These are phyloP conservation scores for Postia placenta DNA, from an alignment of 768 basidiomycete species.

Conservation along the genomic window DNA sequence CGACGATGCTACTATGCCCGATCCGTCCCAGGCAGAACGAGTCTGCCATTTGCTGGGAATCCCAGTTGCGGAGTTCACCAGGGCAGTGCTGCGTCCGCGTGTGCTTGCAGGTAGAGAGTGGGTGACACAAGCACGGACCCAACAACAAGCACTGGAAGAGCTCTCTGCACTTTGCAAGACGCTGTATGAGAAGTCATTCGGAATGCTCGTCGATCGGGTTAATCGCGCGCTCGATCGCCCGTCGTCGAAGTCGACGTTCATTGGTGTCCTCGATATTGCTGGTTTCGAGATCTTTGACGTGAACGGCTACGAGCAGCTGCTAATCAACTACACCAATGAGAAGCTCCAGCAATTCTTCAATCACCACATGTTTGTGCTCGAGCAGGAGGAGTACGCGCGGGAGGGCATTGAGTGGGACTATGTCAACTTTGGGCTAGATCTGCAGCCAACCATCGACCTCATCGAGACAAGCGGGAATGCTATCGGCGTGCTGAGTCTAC, in stretches of 20 bases:
- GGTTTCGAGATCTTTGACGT: constrained; percentile 96
- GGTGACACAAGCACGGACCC: constrained; percentile 90
- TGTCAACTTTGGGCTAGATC: constrained; percentile 94
- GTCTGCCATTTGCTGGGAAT: constrained; percentile 91
- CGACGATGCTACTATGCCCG: constrained; percentile 73
- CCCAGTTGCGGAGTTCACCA: constrained; percentile 80
- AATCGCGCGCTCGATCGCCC: constrained; percentile 93
- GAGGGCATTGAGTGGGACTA: constrained; percentile 98
- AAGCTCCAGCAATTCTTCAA: constrained; percentile 98
- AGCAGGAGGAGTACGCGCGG: constrained; percentile 96
- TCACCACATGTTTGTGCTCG: constrained; percentile 99
- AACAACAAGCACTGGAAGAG: constrained; percentile 90
- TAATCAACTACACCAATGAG: constrained; percentile 99
- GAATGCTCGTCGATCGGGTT: constrained; percentile 88
- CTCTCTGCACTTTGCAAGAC: constrained; percentile 89
- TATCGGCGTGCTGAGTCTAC: constrained; percentile 86
- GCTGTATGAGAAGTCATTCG: constrained; percentile 95
- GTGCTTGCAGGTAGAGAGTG: constrained; percentile 95
- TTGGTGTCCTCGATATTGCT: constrained; percentile 97
- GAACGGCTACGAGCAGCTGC: constrained; percentile 94
- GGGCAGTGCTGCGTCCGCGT: constrained; percentile 82
- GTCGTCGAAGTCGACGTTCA: constrained; percentile 87
- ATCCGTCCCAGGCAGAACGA: constrained; percentile 80
- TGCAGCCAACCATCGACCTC: constrained; percentile 97
- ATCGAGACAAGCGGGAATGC: constrained; percentile 71